Evolutionary conservation across 129 eudicot species (phyloP).

Genomic region (Helianthus tuberosus): DNA sequence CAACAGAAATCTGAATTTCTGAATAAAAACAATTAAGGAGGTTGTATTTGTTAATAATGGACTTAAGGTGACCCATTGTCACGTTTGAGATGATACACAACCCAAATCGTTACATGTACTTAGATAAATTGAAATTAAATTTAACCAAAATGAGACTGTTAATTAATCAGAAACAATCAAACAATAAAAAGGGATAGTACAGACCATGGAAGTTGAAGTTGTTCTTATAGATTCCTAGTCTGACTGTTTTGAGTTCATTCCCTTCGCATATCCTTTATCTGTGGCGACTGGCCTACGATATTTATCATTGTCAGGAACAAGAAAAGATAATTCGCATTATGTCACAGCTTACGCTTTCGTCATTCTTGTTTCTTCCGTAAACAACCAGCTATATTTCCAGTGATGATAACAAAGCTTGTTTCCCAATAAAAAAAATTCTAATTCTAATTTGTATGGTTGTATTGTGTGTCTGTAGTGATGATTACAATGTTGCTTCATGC

Average conservation of each 20-base stretch:
- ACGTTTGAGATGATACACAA: not conserved
- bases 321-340: slow-evolving; percentile 7
- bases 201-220: slow-evolving; percentile 23
- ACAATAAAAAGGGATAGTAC: slow-evolving; percentile 10
- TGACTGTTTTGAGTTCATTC: slow-evolving; percentile 42
- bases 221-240: slow-evolving; percentile 29
- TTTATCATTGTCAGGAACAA: slow-evolving; percentile 28
- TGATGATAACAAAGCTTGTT: slow-evolving; percentile 32
- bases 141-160: slow-evolving; percentile 7
- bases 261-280: slow-evolving; percentile 36
- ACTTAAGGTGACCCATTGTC: not conserved
- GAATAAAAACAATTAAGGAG: not conserved
- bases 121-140: not conserved
- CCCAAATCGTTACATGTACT: not conserved
- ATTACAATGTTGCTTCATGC: slow-evolving; percentile 21
- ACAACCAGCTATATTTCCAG: slow-evolving; percentile 2
- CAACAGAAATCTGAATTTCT: not conserved
- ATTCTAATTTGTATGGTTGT: slow-evolving; percentile 14
- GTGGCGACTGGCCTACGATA: slow-evolving; percentile 31
- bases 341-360: not conserved
- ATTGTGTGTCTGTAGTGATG: slow-evolving; percentile 16
- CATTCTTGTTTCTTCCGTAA: slow-evolving; percentile 19
- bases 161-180: slow-evolving; percentile 21
- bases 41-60: not conserved
- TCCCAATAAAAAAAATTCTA: not conserved